These are phyloP conservation scores for Neonectria neomacrospora DNA, from an alignment of 2,329 filamentous ascomycete genomes.

Conservation along the genomic window DNA sequence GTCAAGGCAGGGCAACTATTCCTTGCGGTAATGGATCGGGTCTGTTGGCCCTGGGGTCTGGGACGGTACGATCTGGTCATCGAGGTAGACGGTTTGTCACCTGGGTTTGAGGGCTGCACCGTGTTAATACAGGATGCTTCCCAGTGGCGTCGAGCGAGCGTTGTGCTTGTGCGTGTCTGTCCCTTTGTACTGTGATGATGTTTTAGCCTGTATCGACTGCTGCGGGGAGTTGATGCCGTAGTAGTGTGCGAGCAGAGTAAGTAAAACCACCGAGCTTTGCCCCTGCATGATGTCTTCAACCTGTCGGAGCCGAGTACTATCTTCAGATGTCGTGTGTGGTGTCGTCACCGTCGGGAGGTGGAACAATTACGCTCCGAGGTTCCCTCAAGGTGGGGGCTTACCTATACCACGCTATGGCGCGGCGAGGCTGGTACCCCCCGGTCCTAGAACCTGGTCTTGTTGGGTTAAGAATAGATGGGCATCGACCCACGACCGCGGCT, in stretches of 20 bases:
- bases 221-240: background rate
- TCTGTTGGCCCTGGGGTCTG: conserved; percentile 43
- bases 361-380: conserved; percentile 48
- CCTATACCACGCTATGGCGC: conserved; percentile 12
- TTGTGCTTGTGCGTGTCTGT: conserved; percentile 17
- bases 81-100: conserved; percentile 42
- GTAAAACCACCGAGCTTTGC: background rate
- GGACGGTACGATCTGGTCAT: conserved; percentile 47
- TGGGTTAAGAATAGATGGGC: conserved; percentile 30
- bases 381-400: conserved; percentile 39
- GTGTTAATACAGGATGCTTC: conserved; percentile 44
- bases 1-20: conserved; percentile 45
- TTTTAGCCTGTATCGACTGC: background rate
- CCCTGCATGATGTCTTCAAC: background rate
- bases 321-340: background rate
- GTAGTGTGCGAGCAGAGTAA: background rate
- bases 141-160: conserved; percentile 30
- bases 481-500: conserved; percentile 33
- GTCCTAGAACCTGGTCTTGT: conserved; percentile 26
- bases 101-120: conserved; percentile 39
- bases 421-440: conserved; percentile 21
- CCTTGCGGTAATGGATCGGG: conserved; percentile 47
- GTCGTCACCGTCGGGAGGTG: conserved; percentile 4
- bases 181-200: conserved; percentile 2
- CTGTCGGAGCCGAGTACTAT: background rate